Evolutionary conservation across 306 rosid genomes (phyloP).

Genomic region (Cicer yamashitae): DNA sequence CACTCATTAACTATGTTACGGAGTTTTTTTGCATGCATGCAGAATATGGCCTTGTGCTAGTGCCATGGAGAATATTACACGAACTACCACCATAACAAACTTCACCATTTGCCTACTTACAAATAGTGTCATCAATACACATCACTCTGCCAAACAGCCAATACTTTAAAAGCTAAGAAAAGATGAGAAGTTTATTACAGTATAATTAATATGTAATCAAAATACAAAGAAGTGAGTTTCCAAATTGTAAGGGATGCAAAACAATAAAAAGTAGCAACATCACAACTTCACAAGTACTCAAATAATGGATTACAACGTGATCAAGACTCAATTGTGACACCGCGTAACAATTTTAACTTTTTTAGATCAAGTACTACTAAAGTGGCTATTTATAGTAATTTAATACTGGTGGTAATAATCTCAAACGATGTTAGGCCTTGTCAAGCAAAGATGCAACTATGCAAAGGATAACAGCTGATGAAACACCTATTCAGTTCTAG

Average conservation of each 20-base stretch:
- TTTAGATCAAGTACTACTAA: not conserved
- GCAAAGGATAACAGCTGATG: not conserved
- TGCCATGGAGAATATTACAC: constrained; percentile 13
- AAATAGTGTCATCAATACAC: not conserved
- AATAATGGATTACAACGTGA: not conserved
- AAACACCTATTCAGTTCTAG: not conserved
- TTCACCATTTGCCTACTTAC: constrained; percentile 1
- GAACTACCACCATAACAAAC: not conserved
- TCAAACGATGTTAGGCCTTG: too few species aligned
- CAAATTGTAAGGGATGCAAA: not conserved
- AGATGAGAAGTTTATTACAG: not conserved
- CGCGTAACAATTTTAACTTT: not conserved
- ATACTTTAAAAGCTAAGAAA: not conserved
- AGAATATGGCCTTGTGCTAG: constrained; percentile 9
- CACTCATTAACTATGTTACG: constrained; percentile 6
- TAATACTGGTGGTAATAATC: not conserved
- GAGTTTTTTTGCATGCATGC: constrained; percentile 1
- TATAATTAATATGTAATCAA: not conserved
- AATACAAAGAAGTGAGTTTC: not conserved
- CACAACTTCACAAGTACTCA: not conserved
- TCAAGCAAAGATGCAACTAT: too few species aligned
- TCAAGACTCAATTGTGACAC: not conserved
- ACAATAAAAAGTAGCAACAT: not conserved
- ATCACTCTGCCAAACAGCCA: not conserved
- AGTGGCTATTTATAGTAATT: not conserved